Evolutionary conservation across 192 early-diverging fungal genomes (phyloP).

Genomic region (Funneliformis mosseae): DNA sequence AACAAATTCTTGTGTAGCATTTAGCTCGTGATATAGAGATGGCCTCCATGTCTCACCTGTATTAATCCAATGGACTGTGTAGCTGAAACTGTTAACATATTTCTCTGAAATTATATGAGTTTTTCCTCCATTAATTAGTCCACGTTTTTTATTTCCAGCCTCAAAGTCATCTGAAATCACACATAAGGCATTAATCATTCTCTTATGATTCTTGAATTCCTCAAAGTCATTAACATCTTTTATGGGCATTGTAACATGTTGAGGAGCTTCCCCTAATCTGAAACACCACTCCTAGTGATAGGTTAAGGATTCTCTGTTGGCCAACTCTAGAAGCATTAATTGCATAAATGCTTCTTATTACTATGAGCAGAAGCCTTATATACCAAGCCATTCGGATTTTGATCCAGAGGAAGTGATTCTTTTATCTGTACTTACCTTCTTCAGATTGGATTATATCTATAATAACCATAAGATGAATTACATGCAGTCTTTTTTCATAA

Average conservation of each 20-base stretch:
- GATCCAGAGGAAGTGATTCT: too few species aligned
- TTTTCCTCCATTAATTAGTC: too few species aligned
- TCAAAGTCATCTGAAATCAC: not conserved
- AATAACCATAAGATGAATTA: conserved; percentile 5
- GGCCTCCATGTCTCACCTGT: too few species aligned
- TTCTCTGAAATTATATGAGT: too few species aligned
- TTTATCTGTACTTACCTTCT: too few species aligned
- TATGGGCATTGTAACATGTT: not conserved
- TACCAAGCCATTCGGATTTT: not conserved
- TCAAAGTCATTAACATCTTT: conserved; percentile 3
- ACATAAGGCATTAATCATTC: not conserved
- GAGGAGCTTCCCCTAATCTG: conserved; percentile 6
- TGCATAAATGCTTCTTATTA: not conserved
- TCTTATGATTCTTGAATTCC: too few species aligned
- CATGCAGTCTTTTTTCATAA: conserved; percentile 13
- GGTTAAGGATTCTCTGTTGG: not conserved
- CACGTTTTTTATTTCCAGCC: not conserved
- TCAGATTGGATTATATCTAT: too few species aligned
- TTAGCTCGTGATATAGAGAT: too few species aligned
- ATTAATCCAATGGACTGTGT: too few species aligned
- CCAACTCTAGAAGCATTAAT: not conserved
- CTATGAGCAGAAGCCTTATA: not conserved
- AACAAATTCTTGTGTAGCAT: too few species aligned
- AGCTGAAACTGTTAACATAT: too few species aligned
- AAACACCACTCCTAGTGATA: not conserved